Conservation (phyloP, 495 filamentous ascomycete genomes). For the Penicillium bialowiezense region DNA sequence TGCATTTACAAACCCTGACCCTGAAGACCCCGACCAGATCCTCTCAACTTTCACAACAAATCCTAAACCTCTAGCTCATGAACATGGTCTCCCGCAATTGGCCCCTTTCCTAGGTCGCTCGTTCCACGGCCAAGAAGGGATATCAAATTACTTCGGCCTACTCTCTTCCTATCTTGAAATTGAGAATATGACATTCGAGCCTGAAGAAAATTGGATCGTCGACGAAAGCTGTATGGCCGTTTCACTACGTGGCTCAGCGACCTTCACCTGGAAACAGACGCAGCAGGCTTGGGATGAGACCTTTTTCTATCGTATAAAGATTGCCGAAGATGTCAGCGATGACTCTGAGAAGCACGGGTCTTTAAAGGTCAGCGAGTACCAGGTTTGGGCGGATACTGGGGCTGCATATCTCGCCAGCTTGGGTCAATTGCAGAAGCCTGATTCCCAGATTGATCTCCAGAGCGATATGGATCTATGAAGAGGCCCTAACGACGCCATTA, state of each 20-base stretch:
- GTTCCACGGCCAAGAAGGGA: conserved; percentile 47
- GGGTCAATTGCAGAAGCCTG: conserved; percentile 36
- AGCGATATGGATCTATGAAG: not conserved
- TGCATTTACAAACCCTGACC: conserved; percentile 37
- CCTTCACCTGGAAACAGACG: conserved; percentile 49
- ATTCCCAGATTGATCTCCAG: not conserved
- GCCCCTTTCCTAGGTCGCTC: conserved; percentile 60
- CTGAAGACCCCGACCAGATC: conserved; percentile 27
- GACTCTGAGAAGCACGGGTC: conserved; percentile 10
- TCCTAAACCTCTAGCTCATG: conserved; percentile 40
- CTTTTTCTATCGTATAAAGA: conserved; percentile 53
- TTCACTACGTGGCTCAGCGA: conserved; percentile 45
- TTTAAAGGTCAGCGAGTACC: conserved; percentile 48
- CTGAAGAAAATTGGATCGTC: conserved; percentile 45
- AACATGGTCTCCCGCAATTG: conserved; percentile 59
- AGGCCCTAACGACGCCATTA: not conserved
- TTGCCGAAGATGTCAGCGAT: conserved; percentile 33
- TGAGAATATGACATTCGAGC: conserved; percentile 50
- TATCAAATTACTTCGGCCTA: conserved; percentile 46
- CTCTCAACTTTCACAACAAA: conserved; percentile 49
- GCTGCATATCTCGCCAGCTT: conserved; percentile 57
- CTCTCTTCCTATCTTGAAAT: conserved; percentile 41
- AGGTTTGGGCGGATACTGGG: conserved; percentile 64
- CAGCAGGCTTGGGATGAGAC: conserved; percentile 57
- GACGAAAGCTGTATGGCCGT: conserved; percentile 45